phyloP scores from a whole-genome alignment of 495 filamentous ascomycete species.

The Penicillium simplicissimum region DNA sequence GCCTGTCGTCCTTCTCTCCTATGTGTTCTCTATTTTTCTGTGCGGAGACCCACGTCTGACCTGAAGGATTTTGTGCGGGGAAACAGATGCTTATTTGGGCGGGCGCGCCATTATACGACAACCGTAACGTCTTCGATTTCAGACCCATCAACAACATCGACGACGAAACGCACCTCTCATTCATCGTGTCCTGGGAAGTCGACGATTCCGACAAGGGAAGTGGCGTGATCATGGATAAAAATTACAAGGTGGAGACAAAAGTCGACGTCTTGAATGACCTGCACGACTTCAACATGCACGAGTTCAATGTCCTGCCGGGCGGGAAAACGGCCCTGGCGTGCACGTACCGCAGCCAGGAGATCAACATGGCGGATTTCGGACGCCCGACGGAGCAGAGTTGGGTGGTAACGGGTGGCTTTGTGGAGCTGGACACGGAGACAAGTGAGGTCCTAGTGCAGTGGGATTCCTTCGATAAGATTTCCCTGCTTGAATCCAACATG shows the following conservation, averaged over 20 bases:
- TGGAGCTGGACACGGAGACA: conserved; percentile 50
- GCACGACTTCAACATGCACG: conserved; percentile 50
- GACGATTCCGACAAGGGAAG: conserved; percentile 35
- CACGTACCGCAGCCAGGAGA: conserved; percentile 45
- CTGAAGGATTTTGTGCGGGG: not conserved
- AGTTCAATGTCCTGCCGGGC: conserved; percentile 47
- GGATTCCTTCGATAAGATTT: conserved; percentile 45
- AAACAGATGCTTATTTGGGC: conserved; percentile 43
- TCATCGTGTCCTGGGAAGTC: conserved; percentile 45
- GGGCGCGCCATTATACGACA: conserved; percentile 38
- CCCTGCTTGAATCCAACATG: conserved; percentile 44
- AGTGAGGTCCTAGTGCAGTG: conserved; percentile 50
- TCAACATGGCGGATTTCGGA: conserved; percentile 48
- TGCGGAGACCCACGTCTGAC: conserved; percentile 9
- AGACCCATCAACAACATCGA: conserved; percentile 40
- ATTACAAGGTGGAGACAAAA: conserved; percentile 38
- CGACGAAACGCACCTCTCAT: conserved; percentile 44
- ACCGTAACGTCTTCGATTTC: conserved; percentile 45
- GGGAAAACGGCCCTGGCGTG: conserved; percentile 47
- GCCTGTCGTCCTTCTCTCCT: not conserved
- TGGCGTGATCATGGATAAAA: conserved; percentile 37
- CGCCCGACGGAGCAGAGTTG: conserved; percentile 40
- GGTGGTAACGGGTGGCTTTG: conserved; percentile 42
- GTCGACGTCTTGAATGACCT: conserved; percentile 43
- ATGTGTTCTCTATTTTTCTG: not conserved